Evolutionary conservation across 2,329 filamentous ascomycete genomes (phyloP), one percentile per base, ranked within the genome.

Genomic region (Penicillium sp.): DNA sequence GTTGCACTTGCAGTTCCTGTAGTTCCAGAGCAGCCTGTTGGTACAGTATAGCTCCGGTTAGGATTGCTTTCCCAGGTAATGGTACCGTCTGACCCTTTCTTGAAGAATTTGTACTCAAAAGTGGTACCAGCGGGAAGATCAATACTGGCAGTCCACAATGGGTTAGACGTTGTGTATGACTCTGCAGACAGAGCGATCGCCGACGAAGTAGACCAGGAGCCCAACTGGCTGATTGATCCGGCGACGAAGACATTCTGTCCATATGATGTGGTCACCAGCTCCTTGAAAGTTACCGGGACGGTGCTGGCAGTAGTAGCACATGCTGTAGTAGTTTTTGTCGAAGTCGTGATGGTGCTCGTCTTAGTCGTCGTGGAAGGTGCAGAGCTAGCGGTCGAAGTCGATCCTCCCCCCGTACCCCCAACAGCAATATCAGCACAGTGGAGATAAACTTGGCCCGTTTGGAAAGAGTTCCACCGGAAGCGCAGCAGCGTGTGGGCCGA

Each of bases 391-490:
- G 43, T 47, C 4, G 43, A 21, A 33, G n/a, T 9, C 12, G 58
- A 49, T 12, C 55, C 52, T 6, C 49, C 53, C 0, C 52, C 58
- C 1, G 48, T 54, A 10, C 61, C 59, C 12, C 41, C 47, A 53
- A 83, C 81, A 12, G 78, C 75, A 52, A 83, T 82, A 64, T 83
- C 81, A 3, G 82, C 81, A 61, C 82, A 84, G 8, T 74, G 77
- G 4, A 83, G 73, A 64, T 83, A 84, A 7, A 83, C 74, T 69
- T 84, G 82, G 0, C 74, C 73, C 0, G 81, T 83, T 70, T 83
- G 80, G 68, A 77, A 83, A 0, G 80, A 78, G 69, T 83, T 83
- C 82, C 81, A 84, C 57, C 79, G 77, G 66, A 82, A 80, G 0
- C 78, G 80, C 0, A 84, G 71, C 19, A 84, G 69, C 0, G 82